Base-by-base conservation (phyloP, 106 monocot species). In the Allium cepa region DNA sequence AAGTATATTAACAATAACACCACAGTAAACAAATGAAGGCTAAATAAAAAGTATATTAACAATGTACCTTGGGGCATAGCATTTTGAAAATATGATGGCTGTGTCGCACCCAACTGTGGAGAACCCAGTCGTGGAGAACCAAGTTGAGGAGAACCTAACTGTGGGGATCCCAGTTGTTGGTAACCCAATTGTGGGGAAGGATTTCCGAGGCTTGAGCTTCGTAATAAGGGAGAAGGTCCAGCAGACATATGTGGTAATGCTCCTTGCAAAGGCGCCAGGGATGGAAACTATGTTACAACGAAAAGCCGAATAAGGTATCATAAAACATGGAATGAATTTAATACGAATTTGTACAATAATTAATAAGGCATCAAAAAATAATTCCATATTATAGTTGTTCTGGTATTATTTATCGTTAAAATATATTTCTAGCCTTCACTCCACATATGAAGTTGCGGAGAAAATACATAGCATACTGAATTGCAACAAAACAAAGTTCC, bases 261-360 rank as follows among this genome's bases (percentile, higher is more conserved):
- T 75, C 66, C 84, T 62, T 85, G 83, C 45, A 82, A 46, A 66
- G 88, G 71, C 45, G 72, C 56, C 84, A 82, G 71, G 9, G 84
- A 71, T 51, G 82, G 89, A 62, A 85, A 85, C 89, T 90, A 69
- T 62, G 76, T 27, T 15, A 26, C 50, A 66, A 64, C 14, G n/a
- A 46, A 49, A 64, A 64, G 15, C 7, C 45, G 26, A 49, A 47
- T 60, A 60, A 47, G 26, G 49, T 36, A 36, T 36, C 36, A 36
- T 22, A 36, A 36, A 36, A 36, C 36, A 3, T 36, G 36, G 36
- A 36, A 36, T 36, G 36, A 36, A 36, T 5, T 36, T 22, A 22
- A 22, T 22, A 22, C 1, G 22, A 22, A 22, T 22, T 18, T 59
- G 59, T 59, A 26, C 59, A 26, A 59, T 59, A 59, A 26, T 59